phyloP scores from a whole-genome alignment of 1,284 basidiomycete species.

The Sutorius eximius region DNA sequence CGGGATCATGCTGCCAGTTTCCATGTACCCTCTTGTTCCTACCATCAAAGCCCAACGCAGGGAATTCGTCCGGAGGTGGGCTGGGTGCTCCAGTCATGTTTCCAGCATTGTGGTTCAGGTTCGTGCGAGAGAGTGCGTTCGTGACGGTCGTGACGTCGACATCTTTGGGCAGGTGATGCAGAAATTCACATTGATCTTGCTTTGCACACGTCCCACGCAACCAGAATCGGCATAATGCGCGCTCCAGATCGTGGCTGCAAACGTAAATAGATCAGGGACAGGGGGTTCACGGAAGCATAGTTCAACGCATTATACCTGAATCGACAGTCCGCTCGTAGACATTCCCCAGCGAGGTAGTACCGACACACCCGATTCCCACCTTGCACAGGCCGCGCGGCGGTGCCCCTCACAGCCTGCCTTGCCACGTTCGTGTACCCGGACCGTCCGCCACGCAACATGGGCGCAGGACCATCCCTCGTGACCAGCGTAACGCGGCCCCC shows the following conservation, averaged over 20 bases:
- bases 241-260: constrained; percentile 82
- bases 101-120: constrained; percentile 48
- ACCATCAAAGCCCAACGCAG: constrained; percentile 62
- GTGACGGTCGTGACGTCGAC: constrained; percentile 68
- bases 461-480: constrained; percentile 48
- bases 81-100: constrained; percentile 38
- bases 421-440: constrained; percentile 40
- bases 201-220: constrained; percentile 94
- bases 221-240: constrained; percentile 97
- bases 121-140: constrained; percentile 68
- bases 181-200: constrained; percentile 86
- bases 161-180: constrained; percentile 86
- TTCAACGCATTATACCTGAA: constrained; percentile 70
- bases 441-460: constrained; percentile 44
- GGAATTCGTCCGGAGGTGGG: constrained; percentile 82
- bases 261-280: constrained; percentile 16
- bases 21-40: constrained; percentile 42
- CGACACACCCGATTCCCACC: constrained; percentile 80
- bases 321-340: constrained; percentile 92
- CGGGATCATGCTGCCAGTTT: constrained; percentile 61
- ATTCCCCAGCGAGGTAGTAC: constrained; percentile 96
- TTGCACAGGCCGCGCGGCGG: constrained; percentile 57
- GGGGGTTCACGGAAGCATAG: not conserved
- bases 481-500: constrained; percentile 64
- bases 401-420: constrained; percentile 45